A percentile compares a stretch with the other conserved stretches of the same genome.
Evolutionary conservation across 345 rosid genomes (phyloP).

Genomic region (Heritiera littoralis): DNA sequence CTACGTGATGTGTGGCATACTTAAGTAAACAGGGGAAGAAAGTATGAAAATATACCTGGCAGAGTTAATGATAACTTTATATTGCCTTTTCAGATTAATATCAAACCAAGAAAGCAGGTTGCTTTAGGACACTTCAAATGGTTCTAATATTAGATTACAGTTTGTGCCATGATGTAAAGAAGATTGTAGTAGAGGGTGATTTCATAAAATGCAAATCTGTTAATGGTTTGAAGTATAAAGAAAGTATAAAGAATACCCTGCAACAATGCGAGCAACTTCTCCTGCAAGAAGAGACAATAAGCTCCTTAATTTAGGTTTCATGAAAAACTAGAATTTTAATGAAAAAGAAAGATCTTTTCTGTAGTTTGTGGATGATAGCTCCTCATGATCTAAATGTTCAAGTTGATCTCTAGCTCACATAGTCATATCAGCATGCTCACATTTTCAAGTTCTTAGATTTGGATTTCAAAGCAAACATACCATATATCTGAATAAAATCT

Average conservation of each 20-base stretch:
- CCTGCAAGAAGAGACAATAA: slow-evolving; percentile 50
- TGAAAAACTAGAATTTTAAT: slow-evolving; percentile 1
- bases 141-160: neutral
- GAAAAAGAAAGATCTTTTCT: neutral
- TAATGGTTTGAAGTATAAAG: slow-evolving; percentile 32
- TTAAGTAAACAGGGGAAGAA: neutral
- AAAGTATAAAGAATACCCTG: slow-evolving; percentile 69
- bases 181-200: neutral
- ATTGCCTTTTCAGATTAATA: neutral
- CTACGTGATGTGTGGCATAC: neutral
- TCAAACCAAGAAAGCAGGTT: neutral
- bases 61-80: neutral
- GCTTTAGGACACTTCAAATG: neutral
- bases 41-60: neutral
- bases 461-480: slow-evolving; percentile 37
- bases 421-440: neutral
- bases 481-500: slow-evolving; percentile 62
- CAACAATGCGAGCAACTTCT: slow-evolving; percentile 82
- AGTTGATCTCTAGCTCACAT: neutral
- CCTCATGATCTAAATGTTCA: neutral
- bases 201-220: neutral
- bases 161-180: neutral
- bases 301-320: slow-evolving; percentile 8
- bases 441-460: neutral
- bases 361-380: neutral